Conservation (phyloP, 495 filamentous ascomycete genomes). For the Talaromyces proteolyticus region DNA sequence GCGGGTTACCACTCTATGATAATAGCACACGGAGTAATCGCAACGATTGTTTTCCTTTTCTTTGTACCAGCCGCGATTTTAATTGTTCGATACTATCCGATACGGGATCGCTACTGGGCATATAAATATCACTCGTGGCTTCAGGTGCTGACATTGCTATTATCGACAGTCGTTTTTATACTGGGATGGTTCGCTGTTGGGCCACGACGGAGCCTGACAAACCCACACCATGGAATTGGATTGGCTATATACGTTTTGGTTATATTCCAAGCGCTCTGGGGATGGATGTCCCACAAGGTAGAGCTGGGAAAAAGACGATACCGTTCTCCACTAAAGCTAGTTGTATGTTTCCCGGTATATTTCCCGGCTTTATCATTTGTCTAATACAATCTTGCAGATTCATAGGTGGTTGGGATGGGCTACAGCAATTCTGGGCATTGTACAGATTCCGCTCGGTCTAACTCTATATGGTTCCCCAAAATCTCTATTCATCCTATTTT, state of each 20-base stretch:
- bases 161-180: conserved; percentile 68
- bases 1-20: conserved; percentile 74
- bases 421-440: conserved; percentile 71
- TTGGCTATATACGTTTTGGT: conserved; percentile 83
- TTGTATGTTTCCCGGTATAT: conserved; percentile 42
- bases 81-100: conserved; percentile 66
- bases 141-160: conserved; percentile 68
- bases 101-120: conserved; percentile 54
- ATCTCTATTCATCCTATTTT: conserved; percentile 75
- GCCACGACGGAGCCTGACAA: conserved; percentile 69
- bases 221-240: conserved; percentile 94
- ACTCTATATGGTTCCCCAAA: conserved; percentile 90
- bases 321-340: conserved; percentile 61
- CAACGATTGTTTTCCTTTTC: conserved; percentile 80
- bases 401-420: conserved; percentile 84
- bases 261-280: conserved; percentile 73
- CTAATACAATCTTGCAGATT: conserved; percentile 28
- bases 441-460: conserved; percentile 84
- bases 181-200: conserved; percentile 79
- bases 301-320: conserved; percentile 53
- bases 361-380: neutral
- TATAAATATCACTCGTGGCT: conserved; percentile 81
- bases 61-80: conserved; percentile 76
- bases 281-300: conserved; percentile 59
- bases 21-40: conserved; percentile 77